These are phyloP conservation scores for Pestalotiopsis sp. DNA, from an alignment of 2,329 filamentous ascomycete genomes.

Conservation along the genomic window DNA sequence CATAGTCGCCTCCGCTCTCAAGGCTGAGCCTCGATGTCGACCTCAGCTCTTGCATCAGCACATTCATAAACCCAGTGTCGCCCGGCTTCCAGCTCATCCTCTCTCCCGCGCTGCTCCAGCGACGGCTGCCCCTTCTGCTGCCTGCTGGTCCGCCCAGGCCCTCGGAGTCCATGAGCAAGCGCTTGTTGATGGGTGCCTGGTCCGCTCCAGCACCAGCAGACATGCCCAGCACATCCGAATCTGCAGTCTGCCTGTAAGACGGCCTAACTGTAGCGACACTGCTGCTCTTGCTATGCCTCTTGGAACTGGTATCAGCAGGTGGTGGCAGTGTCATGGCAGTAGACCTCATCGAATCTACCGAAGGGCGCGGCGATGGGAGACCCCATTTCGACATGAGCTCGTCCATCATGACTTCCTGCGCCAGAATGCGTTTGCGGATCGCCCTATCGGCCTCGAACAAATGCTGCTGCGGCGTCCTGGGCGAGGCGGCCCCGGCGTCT, in stretches of 20 bases:
- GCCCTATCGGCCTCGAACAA: conserved; percentile 8
- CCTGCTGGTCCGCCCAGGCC: background rate
- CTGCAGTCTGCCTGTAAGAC: too few relatives aligned
- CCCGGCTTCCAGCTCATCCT: conserved; percentile 4
- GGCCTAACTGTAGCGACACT: background rate
- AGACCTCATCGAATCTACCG: background rate
- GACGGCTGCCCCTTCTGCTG: background rate
- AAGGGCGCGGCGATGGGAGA: background rate
- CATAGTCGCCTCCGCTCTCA: background rate
- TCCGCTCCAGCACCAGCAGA: background rate
- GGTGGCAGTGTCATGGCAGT: background rate
- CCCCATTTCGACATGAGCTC: conserved; percentile 15
- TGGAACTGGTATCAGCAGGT: background rate
- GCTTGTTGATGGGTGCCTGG: background rate
- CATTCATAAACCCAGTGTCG: conserved; percentile 1
- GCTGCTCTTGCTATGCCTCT: background rate
- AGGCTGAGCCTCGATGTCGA: conserved; percentile 1
- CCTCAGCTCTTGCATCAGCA: conserved; percentile 1
- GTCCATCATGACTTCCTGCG: conserved; percentile 15
- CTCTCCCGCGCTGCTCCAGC: conserved; percentile 4
- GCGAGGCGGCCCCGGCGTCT: background rate
- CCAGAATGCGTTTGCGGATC: conserved; percentile 15
- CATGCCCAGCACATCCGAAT: background rate
- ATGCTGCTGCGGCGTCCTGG: conserved; percentile 6
- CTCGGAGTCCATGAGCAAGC: background rate